phyloP scores from a whole-genome alignment of 257 asterid species.

The Primulina tabacum region DNA sequence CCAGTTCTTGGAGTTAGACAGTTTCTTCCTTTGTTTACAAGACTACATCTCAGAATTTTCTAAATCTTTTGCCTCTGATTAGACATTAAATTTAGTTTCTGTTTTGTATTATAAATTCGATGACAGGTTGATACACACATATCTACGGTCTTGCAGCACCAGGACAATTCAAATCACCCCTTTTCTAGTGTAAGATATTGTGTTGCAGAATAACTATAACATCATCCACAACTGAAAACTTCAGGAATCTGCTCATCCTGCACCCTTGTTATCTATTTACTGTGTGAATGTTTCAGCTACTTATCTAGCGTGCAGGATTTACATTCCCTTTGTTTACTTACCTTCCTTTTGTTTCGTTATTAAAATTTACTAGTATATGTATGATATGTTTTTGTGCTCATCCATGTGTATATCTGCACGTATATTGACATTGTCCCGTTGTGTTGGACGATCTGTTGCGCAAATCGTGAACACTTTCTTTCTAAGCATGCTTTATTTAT shows the following conservation, averaged over 20 bases:
- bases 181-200: conserved; percentile 37
- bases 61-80: conserved; percentile 7
- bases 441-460: background rate
- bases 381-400: background rate
- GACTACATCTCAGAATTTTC: background rate
- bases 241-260: background rate
- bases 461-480: no score
- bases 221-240: background rate
- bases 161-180: conserved; percentile 37
- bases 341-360: background rate
- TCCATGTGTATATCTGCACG: background rate
- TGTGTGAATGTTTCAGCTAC: background rate
- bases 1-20: conserved; percentile 48
- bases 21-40: conserved; percentile 38
- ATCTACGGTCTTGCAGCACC: conserved; percentile 54
- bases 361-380: background rate
- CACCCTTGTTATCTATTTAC: background rate
- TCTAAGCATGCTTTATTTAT: background rate
- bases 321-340: background rate
- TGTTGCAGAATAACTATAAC: background rate
- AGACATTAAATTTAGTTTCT: conserved; percentile 16
- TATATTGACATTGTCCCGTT: background rate
- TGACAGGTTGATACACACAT: conserved; percentile 57
- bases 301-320: background rate
- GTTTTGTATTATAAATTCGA: conserved; percentile 19